Conservation (phyloP, 106 monocot species). For the Gastrodia elata region DNA sequence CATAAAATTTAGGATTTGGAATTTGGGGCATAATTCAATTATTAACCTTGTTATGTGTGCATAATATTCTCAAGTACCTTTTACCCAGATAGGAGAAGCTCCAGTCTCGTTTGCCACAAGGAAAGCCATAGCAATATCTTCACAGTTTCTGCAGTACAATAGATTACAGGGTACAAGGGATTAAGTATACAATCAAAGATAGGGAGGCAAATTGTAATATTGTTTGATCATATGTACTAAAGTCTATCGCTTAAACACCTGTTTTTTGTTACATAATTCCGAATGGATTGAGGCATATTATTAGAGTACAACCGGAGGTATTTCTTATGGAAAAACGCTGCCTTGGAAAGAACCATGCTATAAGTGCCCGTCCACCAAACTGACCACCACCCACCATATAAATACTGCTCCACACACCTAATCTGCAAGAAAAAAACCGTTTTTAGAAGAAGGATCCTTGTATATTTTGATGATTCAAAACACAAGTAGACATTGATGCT, state of each 20-base stretch:
- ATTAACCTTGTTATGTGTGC: too few relatives aligned
- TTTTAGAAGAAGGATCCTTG: too few relatives aligned
- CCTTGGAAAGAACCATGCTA: conserved; percentile 82
- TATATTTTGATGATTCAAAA: too few relatives aligned
- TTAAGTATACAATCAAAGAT: not conserved
- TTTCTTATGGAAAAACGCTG: conserved; percentile 76
- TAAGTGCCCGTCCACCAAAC: conserved; percentile 80
- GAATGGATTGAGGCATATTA: conserved; percentile 54
- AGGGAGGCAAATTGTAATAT: not conserved
- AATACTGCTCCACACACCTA: conserved; percentile 25
- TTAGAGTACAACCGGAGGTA: conserved; percentile 62
- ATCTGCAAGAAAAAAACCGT: conserved; percentile 18
- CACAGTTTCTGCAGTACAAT: conserved; percentile 50
- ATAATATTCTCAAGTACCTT: conserved; percentile 33
- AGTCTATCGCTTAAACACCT: conserved; percentile 37
- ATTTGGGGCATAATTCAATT: too few relatives aligned
- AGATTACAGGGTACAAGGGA: too few relatives aligned
- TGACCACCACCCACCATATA: conserved; percentile 75
- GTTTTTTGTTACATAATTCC: conserved; percentile 42
- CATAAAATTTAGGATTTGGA: too few relatives aligned
- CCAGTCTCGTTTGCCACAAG: conserved; percentile 54
- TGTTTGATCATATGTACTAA: too few relatives aligned
- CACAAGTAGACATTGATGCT: too few relatives aligned
- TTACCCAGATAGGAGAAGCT: conserved; percentile 67
- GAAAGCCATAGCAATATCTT: conserved; percentile 79